Evolutionary conservation across 2,329 filamentous ascomycete genomes (phyloP), one percentile per base, ranked within the genome.

Genomic region (Albophoma yamanashiensis): DNA sequence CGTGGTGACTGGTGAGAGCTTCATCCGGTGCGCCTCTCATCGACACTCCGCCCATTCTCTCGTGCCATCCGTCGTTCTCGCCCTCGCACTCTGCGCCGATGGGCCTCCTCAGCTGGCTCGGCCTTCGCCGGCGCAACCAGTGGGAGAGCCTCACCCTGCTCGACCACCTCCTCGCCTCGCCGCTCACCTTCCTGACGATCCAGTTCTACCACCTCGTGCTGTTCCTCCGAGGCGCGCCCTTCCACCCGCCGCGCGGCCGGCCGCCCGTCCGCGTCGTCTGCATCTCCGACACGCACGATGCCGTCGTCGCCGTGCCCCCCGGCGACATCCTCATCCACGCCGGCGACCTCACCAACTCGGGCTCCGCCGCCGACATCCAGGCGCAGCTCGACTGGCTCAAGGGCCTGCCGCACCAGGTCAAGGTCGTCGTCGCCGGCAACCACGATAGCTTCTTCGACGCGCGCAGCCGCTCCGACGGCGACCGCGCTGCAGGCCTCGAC

Each of bases 311-410:
- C 22, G 79, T 95, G 0, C 91, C 92, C 0, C 74, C 81, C 12
- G 92, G 92, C 60, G 92, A 97, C 71, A 79, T 97, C 27, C 82
- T 97, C 56, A 89, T 97, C 66, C 93, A 97, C 70, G 89, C 91
- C 2, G 93, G 93, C 43, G 93, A 97, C 74, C 79, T 96, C 67
- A 88, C 87, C 59, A 86, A 91, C 66, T 77, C 78, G 27, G 93
- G 93, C 45, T 88, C 85, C 11, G 81, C 84, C 0, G 77, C 78
- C 15, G 88, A 91, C 62, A 86, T 97, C 60, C 91, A 96, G 75
- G 78, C 76, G n/a, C 88, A 94, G 67, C 79, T 97, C 52, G 84
- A 96, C 76, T 97, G 91, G 91, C 79, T 97, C 15, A 82, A 79
- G 55, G 77, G 78, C 4, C 81, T 92, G 9, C 89, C 90, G 0